phyloP scores from a whole-genome alignment of 2,329 filamentous ascomycete genomes.

The Paraphaeosphaeria minitans region DNA sequence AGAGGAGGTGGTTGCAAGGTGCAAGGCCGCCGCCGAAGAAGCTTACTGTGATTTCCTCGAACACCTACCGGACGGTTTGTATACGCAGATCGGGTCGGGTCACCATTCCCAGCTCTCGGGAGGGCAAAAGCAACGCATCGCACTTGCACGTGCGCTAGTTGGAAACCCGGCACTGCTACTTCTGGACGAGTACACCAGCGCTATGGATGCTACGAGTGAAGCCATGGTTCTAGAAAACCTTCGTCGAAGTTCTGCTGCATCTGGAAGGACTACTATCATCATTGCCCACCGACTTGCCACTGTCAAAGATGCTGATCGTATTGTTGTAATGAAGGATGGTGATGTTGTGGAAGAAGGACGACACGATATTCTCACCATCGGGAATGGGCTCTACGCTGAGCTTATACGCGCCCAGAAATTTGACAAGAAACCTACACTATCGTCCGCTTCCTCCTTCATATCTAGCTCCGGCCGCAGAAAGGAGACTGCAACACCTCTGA shows the following conservation, averaged over 20 bases:
- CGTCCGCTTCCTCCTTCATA: slow-evolving; percentile 28
- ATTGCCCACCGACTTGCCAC: slow-evolving; percentile 46
- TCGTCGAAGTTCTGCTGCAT: slow-evolving; percentile 31
- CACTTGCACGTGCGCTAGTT: slow-evolving; percentile 43
- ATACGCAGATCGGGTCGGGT: slow-evolving; percentile 41
- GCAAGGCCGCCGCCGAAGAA: slow-evolving; percentile 57
- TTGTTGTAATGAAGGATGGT: slow-evolving; percentile 45
- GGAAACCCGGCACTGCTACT: slow-evolving; percentile 41
- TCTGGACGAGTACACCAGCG: slow-evolving; percentile 46
- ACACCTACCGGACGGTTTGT: slow-evolving; percentile 41
- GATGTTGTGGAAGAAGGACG: slow-evolving; percentile 37
- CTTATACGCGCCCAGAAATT: slow-evolving; percentile 44
- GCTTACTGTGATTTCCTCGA: slow-evolving; percentile 57
- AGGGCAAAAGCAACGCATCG: slow-evolving; percentile 47
- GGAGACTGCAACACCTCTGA: slow-evolving; percentile 11
- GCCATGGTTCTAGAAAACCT: slow-evolving; percentile 40
- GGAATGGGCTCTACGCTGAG: slow-evolving; percentile 37
- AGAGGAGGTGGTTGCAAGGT: slow-evolving; percentile 51
- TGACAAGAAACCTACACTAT: slow-evolving; percentile 32
- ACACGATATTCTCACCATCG: slow-evolving; percentile 33
- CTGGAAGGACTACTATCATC: slow-evolving; percentile 42
- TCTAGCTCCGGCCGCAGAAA: slow-evolving; percentile 24
- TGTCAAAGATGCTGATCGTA: slow-evolving; percentile 44
- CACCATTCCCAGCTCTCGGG: slow-evolving; percentile 44
- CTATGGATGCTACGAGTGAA: slow-evolving; percentile 42